Percentiles rank a stretch among this genome's conserved stretches.
Evolutionary conservation across 805 yeast genomes (phyloP).

Genomic region (Ogataea siamensis): DNA sequence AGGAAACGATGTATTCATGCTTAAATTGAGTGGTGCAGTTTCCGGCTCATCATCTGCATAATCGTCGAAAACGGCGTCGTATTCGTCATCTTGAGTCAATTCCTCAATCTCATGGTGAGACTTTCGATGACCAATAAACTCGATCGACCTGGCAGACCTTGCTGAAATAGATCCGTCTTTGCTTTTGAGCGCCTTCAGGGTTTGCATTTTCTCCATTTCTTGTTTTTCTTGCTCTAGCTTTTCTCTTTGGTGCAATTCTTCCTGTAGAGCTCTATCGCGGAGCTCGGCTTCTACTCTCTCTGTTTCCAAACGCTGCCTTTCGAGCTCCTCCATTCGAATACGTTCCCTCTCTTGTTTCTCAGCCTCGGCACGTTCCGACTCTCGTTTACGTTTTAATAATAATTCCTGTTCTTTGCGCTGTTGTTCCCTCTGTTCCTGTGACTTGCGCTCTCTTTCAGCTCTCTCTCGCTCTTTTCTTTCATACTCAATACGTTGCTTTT

Average conservation of each 20-base stretch:
- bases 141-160: constrained; percentile 27
- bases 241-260: background rate
- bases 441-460: background rate
- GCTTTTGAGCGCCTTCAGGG: background rate
- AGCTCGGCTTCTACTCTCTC: background rate
- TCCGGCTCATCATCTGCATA: constrained; percentile 26
- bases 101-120: constrained; percentile 27
- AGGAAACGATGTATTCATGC: constrained; percentile 3
- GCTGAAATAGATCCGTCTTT: constrained; percentile 15
- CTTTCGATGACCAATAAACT: constrained; percentile 34
- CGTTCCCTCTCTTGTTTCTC: constrained; percentile 8
- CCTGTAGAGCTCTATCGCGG: background rate
- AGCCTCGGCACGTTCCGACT: no score
- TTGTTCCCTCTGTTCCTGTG: constrained; percentile 1
- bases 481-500: no score
- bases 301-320: constrained; percentile 1
- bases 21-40: constrained; percentile 26
- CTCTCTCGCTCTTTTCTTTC: constrained; percentile 1
- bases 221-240: constrained; percentile 1
- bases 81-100: constrained; percentile 26
- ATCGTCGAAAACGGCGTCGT: constrained; percentile 31
- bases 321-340: background rate
- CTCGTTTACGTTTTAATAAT: no score
- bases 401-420: constrained; percentile 2
- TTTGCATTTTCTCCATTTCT: background rate